These are phyloP conservation scores for Exserohilum rostratum DNA, from an alignment of 2,329 filamentous ascomycete species.

Conservation along the genomic window DNA sequence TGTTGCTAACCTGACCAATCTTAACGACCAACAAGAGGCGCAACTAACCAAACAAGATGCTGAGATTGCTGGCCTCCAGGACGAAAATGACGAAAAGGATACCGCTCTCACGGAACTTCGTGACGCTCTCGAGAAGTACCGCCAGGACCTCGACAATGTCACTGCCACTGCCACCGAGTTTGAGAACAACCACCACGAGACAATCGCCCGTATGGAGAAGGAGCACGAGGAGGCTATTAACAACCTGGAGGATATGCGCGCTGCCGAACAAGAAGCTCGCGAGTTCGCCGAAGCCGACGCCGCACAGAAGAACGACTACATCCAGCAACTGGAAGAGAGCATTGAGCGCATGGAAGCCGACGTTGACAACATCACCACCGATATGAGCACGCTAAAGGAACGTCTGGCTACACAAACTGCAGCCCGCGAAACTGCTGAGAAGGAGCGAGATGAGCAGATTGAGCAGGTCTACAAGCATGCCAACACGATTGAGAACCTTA, in stretches of 20 bases:
- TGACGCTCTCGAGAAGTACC: conserved; percentile 48
- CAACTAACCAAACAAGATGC: conserved; percentile 39
- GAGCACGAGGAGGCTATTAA: conserved; percentile 46
- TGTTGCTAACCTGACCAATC: conserved; percentile 29
- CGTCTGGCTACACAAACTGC: conserved; percentile 44
- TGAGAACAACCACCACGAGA: conserved; percentile 48
- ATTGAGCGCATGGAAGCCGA: conserved; percentile 47
- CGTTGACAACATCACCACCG: conserved; percentile 38
- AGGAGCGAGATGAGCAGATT: conserved; percentile 46
- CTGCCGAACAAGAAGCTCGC: conserved; percentile 46
- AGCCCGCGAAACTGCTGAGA: conserved; percentile 44
- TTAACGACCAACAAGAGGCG: conserved; percentile 44
- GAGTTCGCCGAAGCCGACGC: conserved; percentile 48
- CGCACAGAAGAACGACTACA: conserved; percentile 47
- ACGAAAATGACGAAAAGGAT: conserved; percentile 44
- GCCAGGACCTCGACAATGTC: conserved; percentile 47
- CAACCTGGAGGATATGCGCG: conserved; percentile 47
- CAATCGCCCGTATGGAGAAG: conserved; percentile 48
- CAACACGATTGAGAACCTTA: conserved; percentile 40
- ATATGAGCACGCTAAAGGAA: conserved; percentile 43
- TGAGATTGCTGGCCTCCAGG: conserved; percentile 35
- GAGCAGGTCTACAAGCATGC: conserved; percentile 45
- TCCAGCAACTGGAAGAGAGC: conserved; percentile 49
- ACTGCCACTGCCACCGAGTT: conserved; percentile 47
- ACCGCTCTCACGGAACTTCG: conserved; percentile 46